Evolutionary conservation across 2,329 filamentous ascomycete species (phyloP).

Genomic region (Talaromyces verruculosus): DNA sequence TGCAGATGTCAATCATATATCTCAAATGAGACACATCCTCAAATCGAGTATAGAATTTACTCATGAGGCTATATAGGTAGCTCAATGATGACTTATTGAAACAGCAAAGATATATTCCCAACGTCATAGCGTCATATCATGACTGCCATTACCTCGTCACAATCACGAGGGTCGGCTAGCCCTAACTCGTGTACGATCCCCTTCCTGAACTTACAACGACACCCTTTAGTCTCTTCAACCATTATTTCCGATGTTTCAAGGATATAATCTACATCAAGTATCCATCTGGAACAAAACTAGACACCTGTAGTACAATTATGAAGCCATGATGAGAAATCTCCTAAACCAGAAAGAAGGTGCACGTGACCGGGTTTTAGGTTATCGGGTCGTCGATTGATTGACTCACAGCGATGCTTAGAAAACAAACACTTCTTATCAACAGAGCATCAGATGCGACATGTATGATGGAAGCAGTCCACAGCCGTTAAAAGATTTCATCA

Average conservation of each 20-base stretch:
- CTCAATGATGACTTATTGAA: neutral
- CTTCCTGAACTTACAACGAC: neutral
- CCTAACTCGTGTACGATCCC: neutral
- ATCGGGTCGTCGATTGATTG: neutral
- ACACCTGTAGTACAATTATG: neutral
- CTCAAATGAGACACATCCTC: neutral
- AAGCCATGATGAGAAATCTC: neutral
- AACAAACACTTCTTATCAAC: neutral
- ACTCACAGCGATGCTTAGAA: neutral
- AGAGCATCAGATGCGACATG: neutral
- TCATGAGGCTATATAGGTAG: neutral
- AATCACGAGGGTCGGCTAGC: neutral
- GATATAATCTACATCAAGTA: neutral
- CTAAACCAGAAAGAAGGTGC: neutral
- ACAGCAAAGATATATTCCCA: neutral
- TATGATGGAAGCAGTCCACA: neutral
- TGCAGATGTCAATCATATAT: neutral
- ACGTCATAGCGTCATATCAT: neutral
- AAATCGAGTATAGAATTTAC: neutral
- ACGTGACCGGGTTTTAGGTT: constrained; percentile 6
- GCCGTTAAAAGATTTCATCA: neutral
- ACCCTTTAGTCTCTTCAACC: neutral
- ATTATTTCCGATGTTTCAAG: neutral
- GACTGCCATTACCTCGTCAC: neutral
- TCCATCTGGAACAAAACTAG: neutral